Base-by-base conservation (phyloP, 192 early-diverging fungal species). In the Dimargaris xerosporica region DNA sequence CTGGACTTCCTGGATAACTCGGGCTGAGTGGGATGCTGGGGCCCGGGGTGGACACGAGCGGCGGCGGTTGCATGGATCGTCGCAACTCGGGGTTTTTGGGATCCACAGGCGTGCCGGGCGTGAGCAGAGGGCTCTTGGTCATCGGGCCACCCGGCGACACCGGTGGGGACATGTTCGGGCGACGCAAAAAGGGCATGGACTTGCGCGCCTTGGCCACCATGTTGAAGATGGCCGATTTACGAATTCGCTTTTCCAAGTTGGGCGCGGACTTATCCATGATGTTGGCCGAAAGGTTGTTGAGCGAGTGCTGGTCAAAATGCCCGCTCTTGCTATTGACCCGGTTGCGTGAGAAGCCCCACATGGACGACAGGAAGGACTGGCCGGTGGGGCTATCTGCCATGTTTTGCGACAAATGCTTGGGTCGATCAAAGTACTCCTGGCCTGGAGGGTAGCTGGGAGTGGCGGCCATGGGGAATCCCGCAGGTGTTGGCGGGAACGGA, bases 101-200 rank as follows among this genome's bases (percentile, higher is more conserved):
- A 7, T 39, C 34, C 34, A 39, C 34, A 39, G 34, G 34, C 3
- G 34, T 39, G 7, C 34, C 34, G 34, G 34, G 34, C 7, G 34
- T 39, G 7, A 39, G 34, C 34, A 39, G 34, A 7, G 34, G 34
- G 7, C 34, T 39, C 34, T 39, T 39, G 34, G 34, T 7, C 34
- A 39, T 39, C 7, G 34, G 34, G 34, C 34, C 34, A 39, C 34
- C n/a, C 5, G 58, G 58, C 21, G 58, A 60, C 7, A 39, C 21
- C 15, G 58, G 58, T 2, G 58, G 58, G 6, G 58, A 60, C 16
- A 3, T 19, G n/a, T 60, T 17, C 21, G n/a, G 34, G 6, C 58
- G 58, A 34, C 34, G 16, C 31, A 60, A 34, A 34, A 60, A 60
- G 28, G 58, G 58, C 58, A 60, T 60, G 58, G 58, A 60, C 26